Conservation (phyloP, 2,329 filamentous ascomycete genomes). For the Teratosphaeria viscida region DNA sequence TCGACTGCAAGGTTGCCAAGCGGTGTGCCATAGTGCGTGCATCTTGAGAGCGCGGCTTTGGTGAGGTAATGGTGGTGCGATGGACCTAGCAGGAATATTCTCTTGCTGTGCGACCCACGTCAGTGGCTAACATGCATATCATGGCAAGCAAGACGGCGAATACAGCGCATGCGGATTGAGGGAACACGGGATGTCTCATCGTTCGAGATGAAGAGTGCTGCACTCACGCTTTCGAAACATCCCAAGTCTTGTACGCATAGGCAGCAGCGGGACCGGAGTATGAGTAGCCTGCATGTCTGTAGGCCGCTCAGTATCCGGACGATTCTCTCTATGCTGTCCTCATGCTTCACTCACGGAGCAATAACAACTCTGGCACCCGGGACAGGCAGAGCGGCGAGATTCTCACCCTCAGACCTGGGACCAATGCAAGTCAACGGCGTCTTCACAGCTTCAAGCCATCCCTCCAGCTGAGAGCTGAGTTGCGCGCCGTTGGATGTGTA, state of each 20-base stretch:
- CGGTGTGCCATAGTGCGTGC: constrained; percentile 61
- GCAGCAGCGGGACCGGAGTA: constrained; percentile 89
- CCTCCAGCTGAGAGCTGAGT: constrained; percentile 62
- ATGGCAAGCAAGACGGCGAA: too few relatives aligned
- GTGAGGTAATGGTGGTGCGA: constrained; percentile 79
- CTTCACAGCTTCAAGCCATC: constrained; percentile 64
- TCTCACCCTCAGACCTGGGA: constrained; percentile 29
- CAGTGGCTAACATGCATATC: neutral
- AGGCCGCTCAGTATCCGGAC: constrained; percentile 5
- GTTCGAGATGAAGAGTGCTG: neutral
- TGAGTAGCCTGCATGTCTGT: constrained; percentile 81
- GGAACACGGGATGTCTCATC: too few relatives aligned
- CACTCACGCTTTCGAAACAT: constrained; percentile 61
- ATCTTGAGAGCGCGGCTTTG: constrained; percentile 65
- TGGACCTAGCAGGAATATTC: constrained; percentile 84
- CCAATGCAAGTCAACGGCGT: constrained; percentile 52
- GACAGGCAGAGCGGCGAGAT: constrained; percentile 48
- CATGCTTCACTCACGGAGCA: constrained; percentile 57
- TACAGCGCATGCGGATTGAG: too few relatives aligned
- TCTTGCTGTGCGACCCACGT: constrained; percentile 46
- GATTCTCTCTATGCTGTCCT: neutral
- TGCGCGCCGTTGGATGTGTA: constrained; percentile 53
- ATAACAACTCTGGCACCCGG: constrained; percentile 74
- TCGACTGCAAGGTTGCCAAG: constrained; percentile 63
- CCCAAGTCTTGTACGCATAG: constrained; percentile 85